A percentile compares a stretch with the other conserved stretches of the same genome.
These are phyloP conservation scores for Elsinoe ampelina DNA, from an alignment of 2,329 filamentous ascomycete species.

Conservation along the genomic window DNA sequence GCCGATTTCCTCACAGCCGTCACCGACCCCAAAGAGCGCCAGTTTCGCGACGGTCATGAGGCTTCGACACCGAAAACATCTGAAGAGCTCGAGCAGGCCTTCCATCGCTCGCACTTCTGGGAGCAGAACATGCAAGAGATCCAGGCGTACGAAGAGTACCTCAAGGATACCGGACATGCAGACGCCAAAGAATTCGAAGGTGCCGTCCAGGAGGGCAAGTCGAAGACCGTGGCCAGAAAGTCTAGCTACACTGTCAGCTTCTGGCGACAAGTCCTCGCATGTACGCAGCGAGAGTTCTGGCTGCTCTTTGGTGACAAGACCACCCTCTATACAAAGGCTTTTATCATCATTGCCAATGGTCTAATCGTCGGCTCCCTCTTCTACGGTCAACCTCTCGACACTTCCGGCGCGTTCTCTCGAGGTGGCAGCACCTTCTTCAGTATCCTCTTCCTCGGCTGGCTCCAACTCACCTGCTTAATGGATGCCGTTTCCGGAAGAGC, in stretches of 20 bases:
- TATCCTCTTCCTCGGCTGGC: conserved; percentile 57
- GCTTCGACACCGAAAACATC: conserved; percentile 59
- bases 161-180: conserved; percentile 48
- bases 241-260: conserved; percentile 72
- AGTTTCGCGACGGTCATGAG: conserved; percentile 57
- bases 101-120: conserved; percentile 54
- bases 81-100: conserved; percentile 58
- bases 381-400: conserved; percentile 54
- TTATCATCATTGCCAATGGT: conserved; percentile 65
- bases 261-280: conserved; percentile 58
- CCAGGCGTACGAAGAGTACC: conserved; percentile 48
- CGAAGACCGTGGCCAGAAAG: conserved; percentile 54
- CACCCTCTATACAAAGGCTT: conserved; percentile 67
- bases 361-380: conserved; percentile 74
- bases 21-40: conserved; percentile 62
- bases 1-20: conserved; percentile 70
- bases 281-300: conserved; percentile 66
- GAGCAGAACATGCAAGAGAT: conserved; percentile 53
- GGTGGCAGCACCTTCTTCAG: conserved; percentile 59
- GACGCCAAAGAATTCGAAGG: conserved; percentile 58
- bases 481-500: conserved; percentile 62
- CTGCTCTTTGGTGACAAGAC: conserved; percentile 66
- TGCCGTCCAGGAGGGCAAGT: conserved; percentile 57
- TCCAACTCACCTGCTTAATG: conserved; percentile 71
- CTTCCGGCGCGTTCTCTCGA: conserved; percentile 53